Evolutionary conservation across 2,329 filamentous ascomycete genomes (phyloP), one percentile per base, ranked within the genome.

Genomic region (Xylariaceae sp.): DNA sequence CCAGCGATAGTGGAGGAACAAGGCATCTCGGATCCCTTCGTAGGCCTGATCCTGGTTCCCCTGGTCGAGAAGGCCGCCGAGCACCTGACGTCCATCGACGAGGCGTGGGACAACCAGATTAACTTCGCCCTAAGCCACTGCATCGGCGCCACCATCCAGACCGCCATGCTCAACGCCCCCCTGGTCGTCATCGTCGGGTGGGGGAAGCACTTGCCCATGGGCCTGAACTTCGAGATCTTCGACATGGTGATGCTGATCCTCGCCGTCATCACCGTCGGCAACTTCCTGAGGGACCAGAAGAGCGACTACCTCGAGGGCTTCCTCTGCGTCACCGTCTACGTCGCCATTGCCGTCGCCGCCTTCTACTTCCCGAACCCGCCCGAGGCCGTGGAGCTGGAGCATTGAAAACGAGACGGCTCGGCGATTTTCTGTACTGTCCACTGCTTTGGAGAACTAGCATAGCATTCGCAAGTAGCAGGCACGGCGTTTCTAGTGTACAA

Each of bases 231-330:
- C 70, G 89, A 95, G 65, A 80, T 92, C 14, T 96, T 96, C 77
- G 91, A 96, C 75, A 82, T 96, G 19, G 83, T 89, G 54, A 81
- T 96, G 61, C 78, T 97, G 7, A 85, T 97, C 54, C 80, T 97
- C 20, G 85, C 90, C 23, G 93, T 96, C 65, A 79, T 97, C 42
- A 91, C 92, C 0, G 90, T 96, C 40, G 91, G 92, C 1, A 90
- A 91, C 59, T 96, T 96, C 74, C 75, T 97, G 52, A 81, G 91
- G 48, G 93, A 97, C 70, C 87, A 90, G 63, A 93, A 95, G 79
- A 91, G 87, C 59, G 96, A 96, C 70, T 97, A 96, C 68, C 82
- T 97, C 3, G 93, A 97, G 72, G 93, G 93, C 2, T 83, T 86
- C 20, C 81, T 97, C 18, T 90, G 91, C 62, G 84, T 96, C 18